These are phyloP conservation scores for Diaporthe citriasiana DNA, from an alignment of 2,329 filamentous ascomycete genomes.

Conservation along the genomic window DNA sequence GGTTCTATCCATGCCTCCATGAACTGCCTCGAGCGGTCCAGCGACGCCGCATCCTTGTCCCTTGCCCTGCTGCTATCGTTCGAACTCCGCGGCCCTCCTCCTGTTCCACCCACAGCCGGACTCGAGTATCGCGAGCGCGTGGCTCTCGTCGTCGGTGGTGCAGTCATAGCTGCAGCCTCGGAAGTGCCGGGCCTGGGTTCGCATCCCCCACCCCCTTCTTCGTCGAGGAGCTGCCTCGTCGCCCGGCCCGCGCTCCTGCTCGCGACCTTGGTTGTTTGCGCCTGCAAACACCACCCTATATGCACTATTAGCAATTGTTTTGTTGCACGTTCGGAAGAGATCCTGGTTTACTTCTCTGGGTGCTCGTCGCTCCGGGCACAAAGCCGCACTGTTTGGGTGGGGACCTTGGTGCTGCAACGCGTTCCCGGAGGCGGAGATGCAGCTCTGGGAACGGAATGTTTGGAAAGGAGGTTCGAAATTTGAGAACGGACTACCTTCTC, in stretches of 20 bases:
- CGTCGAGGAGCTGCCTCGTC: constrained; percentile 37
- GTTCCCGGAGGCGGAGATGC: constrained; percentile 35
- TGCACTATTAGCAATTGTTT: constrained; percentile 20
- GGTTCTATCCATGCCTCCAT: constrained; percentile 73
- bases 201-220: constrained; percentile 45
- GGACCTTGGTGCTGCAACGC: constrained; percentile 33
- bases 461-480: constrained; percentile 40
- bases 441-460: constrained; percentile 37
- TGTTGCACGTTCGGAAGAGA: background rate
- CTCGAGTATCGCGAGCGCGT: constrained; percentile 71
- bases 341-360: constrained; percentile 5
- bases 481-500: constrained; percentile 16
- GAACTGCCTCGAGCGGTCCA: constrained; percentile 57
- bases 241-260: constrained; percentile 33
- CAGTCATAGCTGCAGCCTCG: constrained; percentile 38
- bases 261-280: constrained; percentile 16
- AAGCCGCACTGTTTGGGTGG: constrained; percentile 34
- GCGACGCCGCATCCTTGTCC: constrained; percentile 40
- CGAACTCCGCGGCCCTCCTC: constrained; percentile 48
- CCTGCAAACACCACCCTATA: constrained; percentile 32
- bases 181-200: constrained; percentile 44
- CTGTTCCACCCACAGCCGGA: constrained; percentile 50
- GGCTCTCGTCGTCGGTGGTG: constrained; percentile 59
- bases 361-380: constrained; percentile 30
- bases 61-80: constrained; percentile 44